Base-by-base conservation (phyloP, 345 rosid species). In the Theobroma cacao region DNA sequence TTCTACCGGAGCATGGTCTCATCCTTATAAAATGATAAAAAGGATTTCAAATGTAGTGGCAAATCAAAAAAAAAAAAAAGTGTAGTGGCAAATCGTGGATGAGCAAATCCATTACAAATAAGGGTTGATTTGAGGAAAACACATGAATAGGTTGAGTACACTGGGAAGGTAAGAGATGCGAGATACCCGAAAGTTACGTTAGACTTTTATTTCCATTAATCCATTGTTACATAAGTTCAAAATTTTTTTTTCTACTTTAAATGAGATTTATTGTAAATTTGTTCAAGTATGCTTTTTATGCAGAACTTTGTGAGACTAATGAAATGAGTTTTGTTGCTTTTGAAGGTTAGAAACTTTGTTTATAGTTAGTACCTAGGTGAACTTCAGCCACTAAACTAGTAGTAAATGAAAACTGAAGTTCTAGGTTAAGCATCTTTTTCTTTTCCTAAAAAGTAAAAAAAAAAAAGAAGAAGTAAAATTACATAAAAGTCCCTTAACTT, bases 1-100 rank as follows among this genome's bases (percentile, higher is more conserved):
- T 83, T 94, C 99, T 40, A 94, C 99, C 82, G 99, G 99, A 77
- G 97, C 97, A 30, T 93, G 99, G 99, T 91, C 90, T 20, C 99
- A 96, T 85, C 94, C 97, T 59, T 94, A 76, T 68, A 90, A 89
- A 85, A 88, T 75, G 77, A 91, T 87, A 83, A 98, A 96, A 85
- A 91, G 98, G 76, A 87, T 91, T 68, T 92, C 98, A 31, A 98
- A 98, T 69, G 97, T 94, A 48, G 97, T 94, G 56, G 97, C 94
- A n/a, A n/a, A n/a, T n/a, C n/a, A n/a, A n/a, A n/a, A n/a, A n/a
- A n/a, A n/a, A n/a, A n/a, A n/a, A n/a, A n/a, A n/a, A n/a, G n/a
- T n/a, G n/a, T n/a, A n/a, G n/a, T n/a, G n/a, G n/a, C n/a, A 24
- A 96, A 90, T 75, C 86, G 94, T 61, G 89, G 98, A 52, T 91